A percentile compares a stretch with the other conserved stretches of the same genome.
Conservation (phyloP, 2,329 filamentous ascomycete species). For the Orbilia oligospora region DNA sequence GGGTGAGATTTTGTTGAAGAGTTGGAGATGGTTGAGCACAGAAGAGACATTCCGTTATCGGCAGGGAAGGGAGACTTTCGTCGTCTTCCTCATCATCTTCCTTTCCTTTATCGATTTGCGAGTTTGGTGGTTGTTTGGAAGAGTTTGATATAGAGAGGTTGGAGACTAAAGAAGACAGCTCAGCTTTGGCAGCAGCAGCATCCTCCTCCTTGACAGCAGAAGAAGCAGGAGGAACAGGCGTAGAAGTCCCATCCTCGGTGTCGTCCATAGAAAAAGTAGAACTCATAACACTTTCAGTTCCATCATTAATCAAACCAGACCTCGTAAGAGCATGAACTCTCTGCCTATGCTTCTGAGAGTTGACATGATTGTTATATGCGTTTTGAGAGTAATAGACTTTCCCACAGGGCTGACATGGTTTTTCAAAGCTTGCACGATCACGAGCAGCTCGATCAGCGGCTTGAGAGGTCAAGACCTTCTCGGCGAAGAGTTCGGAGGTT, state of each 20-base stretch:
- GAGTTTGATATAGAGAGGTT: slow-evolving; percentile 77
- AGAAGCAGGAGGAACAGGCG: not conserved
- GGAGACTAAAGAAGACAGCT: slow-evolving; percentile 83
- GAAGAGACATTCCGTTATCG: slow-evolving; percentile 78
- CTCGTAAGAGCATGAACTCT: slow-evolving; percentile 73
- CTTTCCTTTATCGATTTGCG: slow-evolving; percentile 3
- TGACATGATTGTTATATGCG: slow-evolving; percentile 91
- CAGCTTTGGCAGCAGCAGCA: slow-evolving; percentile 77
- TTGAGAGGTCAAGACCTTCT: slow-evolving; percentile 93
- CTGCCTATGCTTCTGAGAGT: slow-evolving; percentile 88
- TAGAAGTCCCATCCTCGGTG: slow-evolving; percentile 70
- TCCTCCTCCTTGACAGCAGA: slow-evolving; percentile 66
- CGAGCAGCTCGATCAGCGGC: slow-evolving; percentile 86
- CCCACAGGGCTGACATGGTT: slow-evolving; percentile 82
- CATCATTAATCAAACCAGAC: slow-evolving; percentile 69
- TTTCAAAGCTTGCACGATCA: slow-evolving; percentile 89
- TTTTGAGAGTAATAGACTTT: slow-evolving; percentile 98
- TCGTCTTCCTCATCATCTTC: slow-evolving; percentile 41
- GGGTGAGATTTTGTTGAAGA: slow-evolving; percentile 80
- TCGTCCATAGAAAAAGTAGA: slow-evolving; percentile 93
- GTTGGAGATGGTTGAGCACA: slow-evolving; percentile 88
- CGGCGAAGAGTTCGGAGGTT: slow-evolving; percentile 90
- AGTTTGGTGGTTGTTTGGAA: slow-evolving; percentile 4
- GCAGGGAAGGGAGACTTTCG: slow-evolving; percentile 38
- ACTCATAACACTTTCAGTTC: slow-evolving; percentile 85